Evolutionary conservation across 169 alveolate species (phyloP), one percentile per base, ranked within the genome.

Genomic region (Nephromyces sp.): DNA sequence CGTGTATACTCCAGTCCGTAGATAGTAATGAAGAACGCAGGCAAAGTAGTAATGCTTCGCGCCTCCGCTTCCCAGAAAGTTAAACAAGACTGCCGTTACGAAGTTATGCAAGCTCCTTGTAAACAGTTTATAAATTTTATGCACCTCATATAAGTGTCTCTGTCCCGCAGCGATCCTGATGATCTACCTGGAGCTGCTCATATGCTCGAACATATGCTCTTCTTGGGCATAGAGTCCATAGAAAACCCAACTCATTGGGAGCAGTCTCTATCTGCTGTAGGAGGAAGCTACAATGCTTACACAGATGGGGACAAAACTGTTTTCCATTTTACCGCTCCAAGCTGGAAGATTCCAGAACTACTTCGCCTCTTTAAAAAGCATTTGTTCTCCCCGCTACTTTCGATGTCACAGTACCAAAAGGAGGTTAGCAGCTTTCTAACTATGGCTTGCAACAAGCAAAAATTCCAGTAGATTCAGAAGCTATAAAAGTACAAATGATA

Each of bases 161-260:
- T n/a, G n/a, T n/a, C 25, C 57, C n/a, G 57, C 57, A 43, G 57
- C 51, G 96, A 93, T 74, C 94, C 94, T 24, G 63, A 43, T 22
- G 92, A 86, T 32, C 68, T 86, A 25, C 89, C 82, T 29, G 98
- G 98, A 2, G 79, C 92, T 61, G 97, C 97, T 33, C 98, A 94
- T 81, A 89, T 89, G 86, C 83, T 90, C 53, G 98, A 94, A 72
- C 98, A 94, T 75, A 90, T 92, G 95, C 74, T 90, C 30, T 92
- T 90, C 81, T 83, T 94, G 88, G 98, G 88, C 1, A 53, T 67
- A n/a, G 52, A 34, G 2, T 15, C n/a, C 6, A 67, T 52, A n/a
- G 6, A 29, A 3, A 15, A 25, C 2, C 43, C 73, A 22, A 73
- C 72, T n/a, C 28, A 64, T 29, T 73, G 80, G 80, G 80, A 73